A percentile compares a stretch with the other conserved stretches of the same genome.
Evolutionary conservation across 1,284 basidiomycete species (phyloP).

Genomic region (Papiliotrema terrestris): DNA sequence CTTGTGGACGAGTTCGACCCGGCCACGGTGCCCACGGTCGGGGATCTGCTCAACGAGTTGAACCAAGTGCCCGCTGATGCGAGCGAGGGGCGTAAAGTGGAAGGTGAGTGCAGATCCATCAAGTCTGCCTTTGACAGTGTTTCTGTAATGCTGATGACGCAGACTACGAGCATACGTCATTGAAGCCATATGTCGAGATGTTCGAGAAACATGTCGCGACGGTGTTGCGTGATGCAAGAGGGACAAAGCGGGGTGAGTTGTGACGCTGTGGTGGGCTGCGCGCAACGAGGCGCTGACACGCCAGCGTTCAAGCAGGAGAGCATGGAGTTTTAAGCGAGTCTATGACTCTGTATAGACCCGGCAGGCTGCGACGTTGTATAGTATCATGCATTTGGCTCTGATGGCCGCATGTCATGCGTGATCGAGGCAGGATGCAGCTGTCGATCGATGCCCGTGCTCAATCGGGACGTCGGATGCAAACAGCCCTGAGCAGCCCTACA

Average conservation of each 20-base stretch:
- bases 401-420: too few relatives aligned
- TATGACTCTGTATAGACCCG: too few relatives aligned
- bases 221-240: conserved; percentile 49
- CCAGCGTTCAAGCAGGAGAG: conserved; percentile 27
- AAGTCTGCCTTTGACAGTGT: too few relatives aligned
- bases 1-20: conserved; percentile 83
- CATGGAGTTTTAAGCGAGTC: conserved; percentile 29
- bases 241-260: conserved; percentile 27
- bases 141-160: conserved; percentile 7
- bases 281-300: not conserved
- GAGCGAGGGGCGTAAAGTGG: conserved; percentile 21
- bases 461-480: too few relatives aligned
- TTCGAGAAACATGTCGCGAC: conserved; percentile 67
- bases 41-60: conserved; percentile 75
- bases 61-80: conserved; percentile 53
- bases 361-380: too few relatives aligned
- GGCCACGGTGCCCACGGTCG: conserved; percentile 76
- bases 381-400: too few relatives aligned
- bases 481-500: too few relatives aligned
- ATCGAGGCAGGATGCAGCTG: too few relatives aligned
- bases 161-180: conserved; percentile 55
- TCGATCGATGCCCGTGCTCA: too few relatives aligned
- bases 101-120: conserved; percentile 45
- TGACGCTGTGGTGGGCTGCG: not conserved
- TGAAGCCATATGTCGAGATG: conserved; percentile 87